These are phyloP conservation scores for Paecilomyces niveus DNA, from an alignment of 2,329 filamentous ascomycete species.

Conservation along the genomic window DNA sequence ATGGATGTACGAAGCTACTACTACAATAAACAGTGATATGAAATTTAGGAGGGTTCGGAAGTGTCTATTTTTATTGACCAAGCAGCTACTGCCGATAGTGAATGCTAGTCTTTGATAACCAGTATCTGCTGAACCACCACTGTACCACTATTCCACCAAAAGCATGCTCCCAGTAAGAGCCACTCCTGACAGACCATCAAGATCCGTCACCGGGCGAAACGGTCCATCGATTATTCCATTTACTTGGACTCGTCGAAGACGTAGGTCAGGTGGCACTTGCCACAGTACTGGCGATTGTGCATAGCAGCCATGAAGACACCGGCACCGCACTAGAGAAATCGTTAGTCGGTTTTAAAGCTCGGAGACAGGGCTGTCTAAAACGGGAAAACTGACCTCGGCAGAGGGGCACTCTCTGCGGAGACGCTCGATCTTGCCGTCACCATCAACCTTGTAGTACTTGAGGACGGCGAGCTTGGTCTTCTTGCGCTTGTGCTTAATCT, in stretches of 20 bases:
- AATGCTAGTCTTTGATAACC: constrained; percentile 7
- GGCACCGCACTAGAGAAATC: constrained; percentile 73
- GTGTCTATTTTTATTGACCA: constrained; percentile 1
- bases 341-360: constrained; percentile 28
- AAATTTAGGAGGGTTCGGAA: not conserved
- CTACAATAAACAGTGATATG: not conserved
- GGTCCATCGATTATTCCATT: constrained; percentile 16
- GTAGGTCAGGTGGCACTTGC: constrained; percentile 63
- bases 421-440: constrained; percentile 99
- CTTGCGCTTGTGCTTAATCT: constrained; percentile 99
- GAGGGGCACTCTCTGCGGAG: constrained; percentile 94
- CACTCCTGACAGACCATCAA: constrained; percentile 1
- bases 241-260: constrained; percentile 62
- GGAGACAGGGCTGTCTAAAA: not conserved
- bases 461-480: constrained; percentile 99
- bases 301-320: constrained; percentile 99
- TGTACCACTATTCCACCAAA: constrained; percentile 5
- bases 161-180: not conserved
- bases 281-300: constrained; percentile 98
- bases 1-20: not conserved
- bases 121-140: constrained; percentile 7
- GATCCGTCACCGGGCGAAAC: constrained; percentile 9
- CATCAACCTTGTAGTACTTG: constrained; percentile 99
- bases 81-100: constrained; percentile 1
- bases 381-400: constrained; percentile 63